Base-by-base conservation (phyloP, 495 filamentous ascomycete genomes). In the Cudoniella acicularis region DNA sequence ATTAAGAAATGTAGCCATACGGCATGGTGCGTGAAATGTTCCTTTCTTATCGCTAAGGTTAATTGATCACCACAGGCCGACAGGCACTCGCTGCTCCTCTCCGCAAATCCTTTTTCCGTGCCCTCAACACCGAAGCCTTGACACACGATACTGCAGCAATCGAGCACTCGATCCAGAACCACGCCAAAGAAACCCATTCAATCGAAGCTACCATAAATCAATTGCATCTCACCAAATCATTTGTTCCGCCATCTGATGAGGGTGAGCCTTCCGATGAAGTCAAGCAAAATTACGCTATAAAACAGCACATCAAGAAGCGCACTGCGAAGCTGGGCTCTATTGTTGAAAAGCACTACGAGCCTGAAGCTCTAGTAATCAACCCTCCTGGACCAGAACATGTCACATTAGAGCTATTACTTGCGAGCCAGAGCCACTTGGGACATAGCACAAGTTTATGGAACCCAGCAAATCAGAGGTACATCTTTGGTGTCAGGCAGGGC, bases 361-460 rank as follows among this genome's bases (percentile, higher is more conserved):
- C 91, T 13, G 78, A 87, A 61, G 71, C 78, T 45, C 65, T 90
- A 57, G 73, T 96, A 66, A 70, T 68, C 25, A 76, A 90, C 69
- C 93, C 95, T 0, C 91, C 91, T 3, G 71, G 75, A 17, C 86
- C 91, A 22, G 76, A 83, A 64, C 87, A 97, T 62, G 83, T 96
- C 48, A 91, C 91, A 56, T 86, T 98, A 55, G 92, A 96, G 76
- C 81, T 96, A 53, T 84, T 98, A 62, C 86, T 98, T 75, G 93
- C 94, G 22, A 86, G 87, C 10, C 90, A 96, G 70, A 84, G 85
- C 25, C 94, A 98, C 77, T 83, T 98, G 68, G 94, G 94, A 58
- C 94, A 98, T 76, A 79, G 87, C 64, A 94, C 89, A 1, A 91
- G 91, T 48, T 83, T 92, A 56, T 98, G 94, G 94, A 95, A 98